A percentile compares a stretch with the other conserved stretches of the same genome.
These are phyloP conservation scores for Aspergillus panamensis DNA, from an alignment of 495 filamentous ascomycete species.

Conservation along the genomic window DNA sequence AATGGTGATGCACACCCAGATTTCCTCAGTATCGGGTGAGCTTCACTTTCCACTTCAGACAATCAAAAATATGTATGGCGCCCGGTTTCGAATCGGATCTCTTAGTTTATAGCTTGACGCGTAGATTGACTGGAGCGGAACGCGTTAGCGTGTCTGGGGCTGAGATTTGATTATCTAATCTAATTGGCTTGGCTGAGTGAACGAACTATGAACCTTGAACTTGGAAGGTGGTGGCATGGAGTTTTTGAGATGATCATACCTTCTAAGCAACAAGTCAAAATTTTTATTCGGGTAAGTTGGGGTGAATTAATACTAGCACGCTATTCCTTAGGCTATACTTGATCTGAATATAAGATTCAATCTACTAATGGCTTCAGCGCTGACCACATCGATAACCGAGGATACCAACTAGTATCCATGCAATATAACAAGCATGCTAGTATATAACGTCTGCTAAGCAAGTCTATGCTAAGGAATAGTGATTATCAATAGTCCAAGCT, in stretches of 20 bases:
- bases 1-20: neutral
- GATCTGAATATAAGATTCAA: neutral
- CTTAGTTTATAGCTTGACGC: constrained; percentile 27
- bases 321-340: too few relatives aligned
- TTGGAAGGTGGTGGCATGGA: too few relatives aligned
- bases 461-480: neutral
- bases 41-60: neutral
- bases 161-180: constrained; percentile 28
- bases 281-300: too few relatives aligned
- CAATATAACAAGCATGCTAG: constrained; percentile 9
- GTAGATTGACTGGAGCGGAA: constrained; percentile 9
- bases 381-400: neutral
- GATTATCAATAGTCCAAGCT: constrained; percentile 3
- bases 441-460: constrained; percentile 9
- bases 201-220: too few relatives aligned
- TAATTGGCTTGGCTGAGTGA: neutral
- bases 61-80: neutral
- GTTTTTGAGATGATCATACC: too few relatives aligned
- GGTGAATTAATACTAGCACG: too few relatives aligned
- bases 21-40: neutral
- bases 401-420: neutral
- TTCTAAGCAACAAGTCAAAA: too few relatives aligned
- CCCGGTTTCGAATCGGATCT: neutral
- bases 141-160: constrained; percentile 17
- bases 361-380: constrained; percentile 2